These are phyloP conservation scores for Tuber borchii DNA, from an alignment of 495 filamentous ascomycete genomes.

Conservation along the genomic window DNA sequence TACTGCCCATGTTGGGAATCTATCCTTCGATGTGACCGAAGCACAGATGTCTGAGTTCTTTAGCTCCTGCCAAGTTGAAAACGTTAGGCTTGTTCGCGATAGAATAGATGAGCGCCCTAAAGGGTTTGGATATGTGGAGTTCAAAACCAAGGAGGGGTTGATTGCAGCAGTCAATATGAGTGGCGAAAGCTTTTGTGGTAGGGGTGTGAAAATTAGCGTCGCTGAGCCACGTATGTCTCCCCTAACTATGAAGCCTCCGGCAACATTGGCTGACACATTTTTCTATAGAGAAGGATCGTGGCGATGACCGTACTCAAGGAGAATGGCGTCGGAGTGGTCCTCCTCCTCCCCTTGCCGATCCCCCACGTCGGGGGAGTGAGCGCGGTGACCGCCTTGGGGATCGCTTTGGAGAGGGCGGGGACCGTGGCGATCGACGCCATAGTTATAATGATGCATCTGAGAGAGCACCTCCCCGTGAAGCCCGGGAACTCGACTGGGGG, in stretches of 20 bases:
- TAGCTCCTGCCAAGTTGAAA: slow-evolving; percentile 70
- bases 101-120: slow-evolving; percentile 85
- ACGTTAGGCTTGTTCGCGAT: slow-evolving; percentile 92
- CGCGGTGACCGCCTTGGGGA: slow-evolving; percentile 52
- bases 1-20: slow-evolving; percentile 92
- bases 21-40: slow-evolving; percentile 83
- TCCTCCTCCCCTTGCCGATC: slow-evolving; percentile 57
- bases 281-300: slow-evolving; percentile 64
- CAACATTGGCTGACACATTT: slow-evolving; percentile 12
- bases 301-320: slow-evolving; percentile 56
- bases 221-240: slow-evolving; percentile 69
- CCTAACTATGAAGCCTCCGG: not conserved
- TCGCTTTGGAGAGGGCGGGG: slow-evolving; percentile 50
- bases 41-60: slow-evolving; percentile 81
- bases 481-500: slow-evolving; percentile 84
- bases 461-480: slow-evolving; percentile 48
- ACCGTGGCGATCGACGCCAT: slow-evolving; percentile 48
- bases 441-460: slow-evolving; percentile 56
- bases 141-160: slow-evolving; percentile 76
- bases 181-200: slow-evolving; percentile 70
- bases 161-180: slow-evolving; percentile 83
- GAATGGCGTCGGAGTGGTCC: slow-evolving; percentile 92
- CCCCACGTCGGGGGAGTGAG: slow-evolving; percentile 45
- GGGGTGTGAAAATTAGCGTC: slow-evolving; percentile 79
- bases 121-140: slow-evolving; percentile 97